These are phyloP conservation scores for Fusarium torulosum DNA, from an alignment of 2,329 filamentous ascomycete species.

Conservation along the genomic window DNA sequence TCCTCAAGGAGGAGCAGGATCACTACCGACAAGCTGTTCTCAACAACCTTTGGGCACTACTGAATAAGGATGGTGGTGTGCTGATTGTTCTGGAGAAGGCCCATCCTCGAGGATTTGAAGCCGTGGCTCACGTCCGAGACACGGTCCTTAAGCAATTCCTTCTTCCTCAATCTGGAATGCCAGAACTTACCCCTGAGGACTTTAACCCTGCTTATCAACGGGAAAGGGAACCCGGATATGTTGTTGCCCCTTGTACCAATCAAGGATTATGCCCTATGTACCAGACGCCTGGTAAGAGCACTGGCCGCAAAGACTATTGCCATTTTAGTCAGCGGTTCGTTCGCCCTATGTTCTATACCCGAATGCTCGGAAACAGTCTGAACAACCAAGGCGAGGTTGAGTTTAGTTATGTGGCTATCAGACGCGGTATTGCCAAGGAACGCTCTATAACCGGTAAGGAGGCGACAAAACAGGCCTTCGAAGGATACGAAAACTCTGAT, in stretches of 20 bases:
- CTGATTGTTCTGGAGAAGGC: conserved; percentile 92
- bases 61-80: conserved; percentile 87
- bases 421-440: conserved; percentile 71
- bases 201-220: conserved; percentile 57
- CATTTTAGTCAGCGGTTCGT: conserved; percentile 91
- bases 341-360: conserved; percentile 84
- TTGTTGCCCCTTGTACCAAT: conserved; percentile 86
- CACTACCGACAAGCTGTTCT: conserved; percentile 82
- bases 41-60: conserved; percentile 89
- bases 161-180: conserved; percentile 59
- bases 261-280: conserved; percentile 94
- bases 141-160: conserved; percentile 83
- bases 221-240: conserved; percentile 70
- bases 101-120: conserved; percentile 90
- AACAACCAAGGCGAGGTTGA: conserved; percentile 90
- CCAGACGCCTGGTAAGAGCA: conserved; percentile 73
- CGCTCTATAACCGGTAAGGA: conserved; percentile 61
- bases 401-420: conserved; percentile 90
- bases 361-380: conserved; percentile 74
- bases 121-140: conserved; percentile 85
- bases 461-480: conserved; percentile 76
- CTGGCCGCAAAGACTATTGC: conserved; percentile 88
- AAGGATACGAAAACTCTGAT: conserved; percentile 72
- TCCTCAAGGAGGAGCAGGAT: conserved; percentile 81
- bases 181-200: conserved; percentile 52